These are phyloP conservation scores for Fusarium buharicum DNA, from an alignment of 2,329 filamentous ascomycete genomes.

Conservation along the genomic window DNA sequence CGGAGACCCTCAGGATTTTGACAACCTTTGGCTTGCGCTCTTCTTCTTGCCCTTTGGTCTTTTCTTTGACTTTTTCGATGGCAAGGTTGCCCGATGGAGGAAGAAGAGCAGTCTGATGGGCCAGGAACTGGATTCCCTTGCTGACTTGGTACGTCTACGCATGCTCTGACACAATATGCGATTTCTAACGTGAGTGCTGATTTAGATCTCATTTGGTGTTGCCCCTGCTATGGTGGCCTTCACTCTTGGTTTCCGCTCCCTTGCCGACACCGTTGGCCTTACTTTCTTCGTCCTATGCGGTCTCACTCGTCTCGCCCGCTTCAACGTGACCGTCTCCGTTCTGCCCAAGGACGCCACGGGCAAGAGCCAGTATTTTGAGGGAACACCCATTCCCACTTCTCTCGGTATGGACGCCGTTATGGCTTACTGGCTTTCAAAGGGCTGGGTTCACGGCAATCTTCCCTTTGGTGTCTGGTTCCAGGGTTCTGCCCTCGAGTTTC, in stretches of 20 bases:
- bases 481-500: conserved; percentile 80
- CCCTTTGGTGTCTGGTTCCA: conserved; percentile 76
- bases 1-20: conserved; percentile 70
- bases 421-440: conserved; percentile 86
- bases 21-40: conserved; percentile 83
- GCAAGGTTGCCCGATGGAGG: conserved; percentile 94
- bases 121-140: conserved; percentile 94
- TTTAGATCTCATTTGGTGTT: conserved; percentile 92
- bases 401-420: conserved; percentile 83
- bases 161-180: background rate
- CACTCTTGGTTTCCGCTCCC: conserved; percentile 85
- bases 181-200: conserved; percentile 23
- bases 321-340: conserved; percentile 93
- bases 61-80: conserved; percentile 98
- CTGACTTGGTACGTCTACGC: conserved; percentile 78
- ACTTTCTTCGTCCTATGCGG: conserved; percentile 95
- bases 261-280: conserved; percentile 81
- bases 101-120: conserved; percentile 98
- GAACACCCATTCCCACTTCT: conserved; percentile 93
- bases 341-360: conserved; percentile 92
- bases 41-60: conserved; percentile 90
- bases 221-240: conserved; percentile 89
- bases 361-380: conserved; percentile 96
- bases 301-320: conserved; percentile 90
- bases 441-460: conserved; percentile 82